Base-by-base conservation (phyloP, 805 yeast species). In the Pichia deserticola region DNA sequence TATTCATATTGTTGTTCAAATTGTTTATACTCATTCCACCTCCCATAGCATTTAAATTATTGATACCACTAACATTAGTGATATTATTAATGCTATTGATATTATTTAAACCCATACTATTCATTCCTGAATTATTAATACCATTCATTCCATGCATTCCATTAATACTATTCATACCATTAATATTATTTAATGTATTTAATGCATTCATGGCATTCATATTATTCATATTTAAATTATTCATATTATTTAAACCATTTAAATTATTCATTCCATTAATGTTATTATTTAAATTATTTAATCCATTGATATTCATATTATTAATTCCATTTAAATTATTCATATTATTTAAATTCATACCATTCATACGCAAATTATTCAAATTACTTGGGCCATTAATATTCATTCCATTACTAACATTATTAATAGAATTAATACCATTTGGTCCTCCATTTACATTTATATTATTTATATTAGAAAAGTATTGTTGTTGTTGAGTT, bases 401-500 rank as follows among this genome's bases (percentile, higher is more conserved):
- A 36, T 36, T 38, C 7, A 34, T 34, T 9, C 13, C 13, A 34
- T 6, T 11, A 34, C 5, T 34, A 5, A 34, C 13, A 11, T 25
- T 25, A 38, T 38, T 43, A 20, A 43, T 29, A 9, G 29, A 29
- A 43, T 36, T 36, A 32, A 35, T 29, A 29, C 11, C 11, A 29
- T 36, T 43, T 30, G 2, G 9, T 7, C 32, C 32, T 7, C 32
- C 32, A 30, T 30, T 30, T 30, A 30, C 9, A 9, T 30, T 30
- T 6, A 30, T 6, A 9, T 36, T 48, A 20, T 35, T 43, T 30
- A 25, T 38, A 40, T 47, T 47, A 40, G 44, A 40, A 49, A 44
- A 44, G 25, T 41, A 47, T 37, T 48, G 57, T 27, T 50, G 55
- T 42, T 34, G 53, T 34, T 45, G 49, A 8, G 46, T 13, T 32